Conservation (phyloP, 2,329 filamentous ascomycete genomes). For the Nannizziopsis arthrosporioides region DNA sequence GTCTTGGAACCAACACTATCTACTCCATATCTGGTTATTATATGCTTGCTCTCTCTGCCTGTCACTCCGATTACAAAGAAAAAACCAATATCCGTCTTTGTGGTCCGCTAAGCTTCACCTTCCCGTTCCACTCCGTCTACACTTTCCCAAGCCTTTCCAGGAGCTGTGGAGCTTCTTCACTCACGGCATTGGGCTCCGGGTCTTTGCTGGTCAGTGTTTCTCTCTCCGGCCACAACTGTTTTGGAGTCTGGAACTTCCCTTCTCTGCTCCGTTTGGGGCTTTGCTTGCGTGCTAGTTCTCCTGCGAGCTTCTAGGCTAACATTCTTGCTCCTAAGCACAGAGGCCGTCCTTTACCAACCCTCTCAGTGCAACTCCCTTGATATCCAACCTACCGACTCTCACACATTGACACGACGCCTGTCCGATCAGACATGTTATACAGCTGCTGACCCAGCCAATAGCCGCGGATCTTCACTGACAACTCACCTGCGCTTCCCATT, state of each 20-base stretch:
- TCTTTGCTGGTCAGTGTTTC: slow-evolving; percentile 1
- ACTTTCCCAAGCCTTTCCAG: neutral
- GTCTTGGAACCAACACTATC: no score
- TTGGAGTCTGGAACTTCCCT: neutral
- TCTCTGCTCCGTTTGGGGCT: neutral
- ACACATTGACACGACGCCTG: neutral
- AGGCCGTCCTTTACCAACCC: neutral
- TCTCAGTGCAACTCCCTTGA: neutral
- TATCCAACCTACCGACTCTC: neutral
- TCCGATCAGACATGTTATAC: neutral
- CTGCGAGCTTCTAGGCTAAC: neutral
- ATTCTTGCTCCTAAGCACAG: neutral
- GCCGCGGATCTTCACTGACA: neutral
- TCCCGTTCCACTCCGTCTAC: neutral
- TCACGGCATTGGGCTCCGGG: neutral
- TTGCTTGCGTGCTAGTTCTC: neutral
- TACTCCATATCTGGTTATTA: no score
- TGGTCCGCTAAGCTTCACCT: neutral
- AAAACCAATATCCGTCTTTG: neutral
- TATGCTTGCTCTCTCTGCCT: no score
- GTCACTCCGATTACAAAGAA: no score
- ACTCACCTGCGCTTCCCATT: neutral
- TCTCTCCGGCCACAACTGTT: neutral
- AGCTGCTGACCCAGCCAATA: neutral
- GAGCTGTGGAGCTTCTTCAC: neutral